Conservation (phyloP, 257 asterid genomes). For the Verbena officinalis region DNA sequence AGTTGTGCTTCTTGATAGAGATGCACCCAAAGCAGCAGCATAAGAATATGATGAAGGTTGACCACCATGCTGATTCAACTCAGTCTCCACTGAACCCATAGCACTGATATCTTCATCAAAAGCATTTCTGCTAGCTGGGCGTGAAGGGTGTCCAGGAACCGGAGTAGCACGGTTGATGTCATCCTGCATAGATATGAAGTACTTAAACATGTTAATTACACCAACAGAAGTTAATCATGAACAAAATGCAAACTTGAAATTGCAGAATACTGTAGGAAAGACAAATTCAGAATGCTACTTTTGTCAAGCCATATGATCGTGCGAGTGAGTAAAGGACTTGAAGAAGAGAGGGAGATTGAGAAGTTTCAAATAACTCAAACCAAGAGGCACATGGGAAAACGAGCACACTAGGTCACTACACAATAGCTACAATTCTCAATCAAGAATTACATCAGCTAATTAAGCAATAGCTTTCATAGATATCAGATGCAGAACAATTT, state of each 20-base stretch:
- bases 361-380: background rate
- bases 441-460: background rate
- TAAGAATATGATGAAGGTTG: conserved; percentile 73
- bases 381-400: background rate
- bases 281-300: background rate
- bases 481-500: background rate
- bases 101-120: conserved; percentile 58
- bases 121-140: conserved; percentile 80
- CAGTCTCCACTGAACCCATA: conserved; percentile 61
- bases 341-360: background rate
- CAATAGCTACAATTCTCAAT: background rate
- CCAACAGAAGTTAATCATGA: background rate
- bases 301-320: background rate
- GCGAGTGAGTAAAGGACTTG: background rate
- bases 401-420: background rate
- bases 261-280: background rate
- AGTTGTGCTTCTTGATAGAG: conserved; percentile 92
- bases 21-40: conserved; percentile 91
- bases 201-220: background rate
- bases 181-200: conserved; percentile 56
- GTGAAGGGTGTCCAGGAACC: conserved; percentile 71
- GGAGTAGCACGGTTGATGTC: conserved; percentile 64
- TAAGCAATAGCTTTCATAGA: background rate
- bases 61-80: conserved; percentile 60
- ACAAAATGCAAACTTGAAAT: conserved; percentile 20